A percentile compares a stretch with the other conserved stretches of the same genome.
Evolutionary conservation across 2,329 filamentous ascomycete genomes (phyloP).

Genomic region (Plectosphaerella sp.): DNA sequence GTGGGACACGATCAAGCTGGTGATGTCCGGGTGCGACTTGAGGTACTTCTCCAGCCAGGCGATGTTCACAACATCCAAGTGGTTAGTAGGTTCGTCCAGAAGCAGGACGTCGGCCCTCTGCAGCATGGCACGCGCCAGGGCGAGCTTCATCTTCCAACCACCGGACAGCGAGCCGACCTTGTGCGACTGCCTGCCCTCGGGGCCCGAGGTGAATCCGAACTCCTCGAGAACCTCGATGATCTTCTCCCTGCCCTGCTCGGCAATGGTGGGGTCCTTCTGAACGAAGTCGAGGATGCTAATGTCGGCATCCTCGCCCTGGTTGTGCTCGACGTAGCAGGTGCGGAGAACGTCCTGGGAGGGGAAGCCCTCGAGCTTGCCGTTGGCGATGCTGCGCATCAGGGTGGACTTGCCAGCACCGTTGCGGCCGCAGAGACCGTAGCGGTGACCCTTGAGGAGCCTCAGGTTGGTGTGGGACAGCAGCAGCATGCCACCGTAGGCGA

Average conservation of each 20-base stretch:
- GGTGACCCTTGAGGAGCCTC: slow-evolving; percentile 89
- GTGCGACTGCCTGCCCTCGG: slow-evolving; percentile 82
- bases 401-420: slow-evolving; percentile 99
- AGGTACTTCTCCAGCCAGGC: slow-evolving; percentile 95
- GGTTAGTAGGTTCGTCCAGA: slow-evolving; percentile 98
- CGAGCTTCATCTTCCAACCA: slow-evolving; percentile 99
- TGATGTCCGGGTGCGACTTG: slow-evolving; percentile 93
- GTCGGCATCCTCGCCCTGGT: slow-evolving; percentile 96
- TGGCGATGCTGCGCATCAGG: slow-evolving; percentile 93
- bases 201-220: slow-evolving; percentile 89
- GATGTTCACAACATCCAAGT: slow-evolving; percentile 93
- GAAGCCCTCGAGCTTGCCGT: slow-evolving; percentile 95
- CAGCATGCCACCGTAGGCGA: slow-evolving; percentile 97
- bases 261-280: slow-evolving; percentile 81
- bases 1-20: slow-evolving; percentile 96
- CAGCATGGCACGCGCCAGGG: slow-evolving; percentile 92
- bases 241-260: slow-evolving; percentile 70
- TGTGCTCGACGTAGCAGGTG: slow-evolving; percentile 98
- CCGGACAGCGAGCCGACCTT: slow-evolving; percentile 92
- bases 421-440: slow-evolving; percentile 93
- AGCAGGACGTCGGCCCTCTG: slow-evolving; percentile 94
- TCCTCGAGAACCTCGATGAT: slow-evolving; percentile 82
- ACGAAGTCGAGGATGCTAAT: slow-evolving; percentile 94
- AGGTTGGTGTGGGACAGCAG: slow-evolving; percentile 94
- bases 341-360: slow-evolving; percentile 86